Conservation (phyloP, 352 stramenopile genomes). For the Globisporangium cylindrosporum region DNA sequence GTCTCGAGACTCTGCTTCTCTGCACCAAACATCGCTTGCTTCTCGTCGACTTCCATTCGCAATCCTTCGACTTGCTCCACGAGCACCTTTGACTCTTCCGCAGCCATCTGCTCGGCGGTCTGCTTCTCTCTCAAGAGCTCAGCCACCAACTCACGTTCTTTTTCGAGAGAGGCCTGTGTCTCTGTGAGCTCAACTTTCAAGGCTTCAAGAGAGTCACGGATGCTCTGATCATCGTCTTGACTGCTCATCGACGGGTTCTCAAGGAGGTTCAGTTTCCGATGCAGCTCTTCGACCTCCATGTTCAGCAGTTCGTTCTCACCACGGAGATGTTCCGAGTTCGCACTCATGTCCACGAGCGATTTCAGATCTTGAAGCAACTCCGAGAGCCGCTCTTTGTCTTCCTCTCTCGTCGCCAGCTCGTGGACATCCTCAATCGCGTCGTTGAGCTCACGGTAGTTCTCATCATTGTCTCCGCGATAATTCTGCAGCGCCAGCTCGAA, state of each 20-base stretch:
- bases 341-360: slow-evolving; percentile 22
- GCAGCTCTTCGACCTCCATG: slow-evolving; percentile 41
- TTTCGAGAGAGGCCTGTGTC: not conserved
- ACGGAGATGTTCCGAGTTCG: slow-evolving; percentile 21
- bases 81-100: slow-evolving; percentile 29
- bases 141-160: slow-evolving; percentile 11
- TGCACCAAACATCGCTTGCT: slow-evolving; percentile 11
- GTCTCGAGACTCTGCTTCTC: slow-evolving; percentile 28
- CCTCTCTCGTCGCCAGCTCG: slow-evolving; percentile 17
- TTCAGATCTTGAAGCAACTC: slow-evolving; percentile 35
- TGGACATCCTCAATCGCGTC: slow-evolving; percentile 27
- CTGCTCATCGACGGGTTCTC: slow-evolving; percentile 9
- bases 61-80: slow-evolving; percentile 26
- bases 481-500: slow-evolving; percentile 32
- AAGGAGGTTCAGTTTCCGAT: slow-evolving; percentile 15
- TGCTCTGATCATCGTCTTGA: slow-evolving; percentile 4
- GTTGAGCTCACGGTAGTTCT: slow-evolving; percentile 18
- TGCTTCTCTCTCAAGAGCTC: slow-evolving; percentile 24
- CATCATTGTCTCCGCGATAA: slow-evolving; percentile 21
- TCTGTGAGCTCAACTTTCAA: slow-evolving; percentile 8
- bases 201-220: not conserved
- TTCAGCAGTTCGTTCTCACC: slow-evolving; percentile 42
- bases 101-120: slow-evolving; percentile 15
- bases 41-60: slow-evolving; percentile 18
- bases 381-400: slow-evolving; percentile 22